Evolutionary conservation across 345 rosid species (phyloP).

Genomic region (Brassica cretica): DNA sequence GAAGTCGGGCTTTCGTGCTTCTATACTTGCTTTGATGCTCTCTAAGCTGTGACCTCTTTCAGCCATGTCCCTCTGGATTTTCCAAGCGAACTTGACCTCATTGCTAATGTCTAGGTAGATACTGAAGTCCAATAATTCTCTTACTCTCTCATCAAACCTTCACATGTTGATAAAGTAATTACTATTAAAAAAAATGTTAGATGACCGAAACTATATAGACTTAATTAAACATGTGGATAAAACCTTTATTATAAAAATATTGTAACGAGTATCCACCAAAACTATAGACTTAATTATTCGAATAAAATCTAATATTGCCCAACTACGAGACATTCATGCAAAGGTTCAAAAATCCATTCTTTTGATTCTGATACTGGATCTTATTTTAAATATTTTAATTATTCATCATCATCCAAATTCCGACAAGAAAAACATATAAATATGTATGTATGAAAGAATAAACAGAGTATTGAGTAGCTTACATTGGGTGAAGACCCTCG

Average conservation of each 20-base stretch:
- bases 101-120: conserved; percentile 97
- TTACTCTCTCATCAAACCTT: conserved; percentile 88
- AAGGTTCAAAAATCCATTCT: conserved; percentile 5
- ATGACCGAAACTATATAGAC: neutral
- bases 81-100: conserved; percentile 98
- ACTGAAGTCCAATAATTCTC: conserved; percentile 86
- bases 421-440: conserved; percentile 22
- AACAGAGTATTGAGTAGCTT: conserved; percentile 41
- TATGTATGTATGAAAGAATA: neutral
- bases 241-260: neutral
- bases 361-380: conserved; percentile 23
- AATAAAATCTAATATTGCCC: neutral
- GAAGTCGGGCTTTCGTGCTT: conserved; percentile 92
- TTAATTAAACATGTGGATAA: neutral
- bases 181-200: neutral
- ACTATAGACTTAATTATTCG: conserved; percentile 16
- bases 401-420: conserved; percentile 21
- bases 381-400: conserved; percentile 14
- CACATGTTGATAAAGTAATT: conserved; percentile 7
- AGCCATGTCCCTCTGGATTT: conserved; percentile 96
- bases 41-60: conserved; percentile 98
- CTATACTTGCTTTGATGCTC: conserved; percentile 95
- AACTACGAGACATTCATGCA: conserved; percentile 18
- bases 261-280: neutral
- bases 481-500: conserved; percentile 99